A percentile compares a stretch with the other conserved stretches of the same genome.
Evolutionary conservation across 768 basidiomycete genomes (phyloP).

Genomic region (Grammothele lineata): DNA sequence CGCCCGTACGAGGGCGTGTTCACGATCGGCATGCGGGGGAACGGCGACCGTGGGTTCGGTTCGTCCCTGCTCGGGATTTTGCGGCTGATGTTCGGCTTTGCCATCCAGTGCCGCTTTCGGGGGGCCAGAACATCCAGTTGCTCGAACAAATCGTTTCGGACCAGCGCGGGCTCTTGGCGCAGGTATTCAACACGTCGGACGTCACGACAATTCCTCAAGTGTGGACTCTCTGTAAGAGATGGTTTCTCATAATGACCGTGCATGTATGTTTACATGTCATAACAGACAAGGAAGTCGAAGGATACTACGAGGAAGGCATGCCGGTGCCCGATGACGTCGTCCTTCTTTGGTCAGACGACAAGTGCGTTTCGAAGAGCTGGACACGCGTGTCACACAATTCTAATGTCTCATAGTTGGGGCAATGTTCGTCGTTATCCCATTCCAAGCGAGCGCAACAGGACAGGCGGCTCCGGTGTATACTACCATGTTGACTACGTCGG

Average conservation of each 20-base stretch:
- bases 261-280: background rate
- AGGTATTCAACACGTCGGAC: constrained; percentile 45
- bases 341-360: constrained; percentile 70
- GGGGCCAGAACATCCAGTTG: constrained; percentile 44
- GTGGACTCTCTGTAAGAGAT: constrained; percentile 51
- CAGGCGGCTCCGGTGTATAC: constrained; percentile 68
- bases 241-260: background rate
- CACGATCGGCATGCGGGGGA: constrained; percentile 69
- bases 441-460: constrained; percentile 49
- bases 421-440: constrained; percentile 63
- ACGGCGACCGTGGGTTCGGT: constrained; percentile 11
- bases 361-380: constrained; percentile 43
- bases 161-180: constrained; percentile 56
- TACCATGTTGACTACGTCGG: constrained; percentile 50
- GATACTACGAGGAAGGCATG: constrained; percentile 62
- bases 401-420: constrained; percentile 51
- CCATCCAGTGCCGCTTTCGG: constrained; percentile 50
- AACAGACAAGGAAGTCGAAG: constrained; percentile 56
- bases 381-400: too few species aligned
- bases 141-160: constrained; percentile 53
- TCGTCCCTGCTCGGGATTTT: background rate
- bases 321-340: constrained; percentile 61
- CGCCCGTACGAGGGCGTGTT: constrained; percentile 58
- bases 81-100: background rate
- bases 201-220: constrained; percentile 56